Evolutionary conservation across 108 stramenopile genomes (phyloP), one percentile per base, ranked within the genome.

Genomic region (Skeletonema marinoi): DNA sequence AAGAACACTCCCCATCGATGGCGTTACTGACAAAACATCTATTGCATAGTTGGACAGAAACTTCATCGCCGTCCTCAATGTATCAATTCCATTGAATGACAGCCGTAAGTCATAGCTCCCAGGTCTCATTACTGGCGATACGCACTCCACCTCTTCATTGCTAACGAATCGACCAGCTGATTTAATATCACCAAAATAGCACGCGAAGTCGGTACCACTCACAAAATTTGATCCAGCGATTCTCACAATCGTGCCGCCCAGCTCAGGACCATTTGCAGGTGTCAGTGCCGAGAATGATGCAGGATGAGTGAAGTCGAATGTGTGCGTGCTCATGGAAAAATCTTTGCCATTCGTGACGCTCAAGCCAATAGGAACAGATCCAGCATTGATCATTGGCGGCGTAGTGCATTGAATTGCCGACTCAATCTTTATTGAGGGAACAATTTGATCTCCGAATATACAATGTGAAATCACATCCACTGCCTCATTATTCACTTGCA

Each of bases 161-260:
- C 32, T 35, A 6, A 64, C 42, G 25, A 35, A 77, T 0, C 16
- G 29, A 16, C 72, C 78, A 30, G 56, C 12, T 19, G 60, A n/a
- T 10, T 16, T 29, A 3, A 14, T 33, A 7, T n/a, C 31, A 44
- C 58, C 78, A 67, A 79, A 79, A 21, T 21, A 39, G 60, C 78
- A 79, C 3, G 33, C 19, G 17, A 79, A 44, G 10, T 79, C 63
- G 6, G 14, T 19, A 31, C 41, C 32, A 29, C 42, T 14, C 14
- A 74, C 16, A 30, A 79, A 79, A 16, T 61, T 21, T 30, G 71
- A 79, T n/a, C 78, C 78, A 56, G 41, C 29, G 10, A 85, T 50
- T 21, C 35, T 71, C n/a, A 78, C 64, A 12, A 35, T 31, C 17
- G 71, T 66, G 21, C 71, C 71, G 5, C 78, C 78, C 35, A n/a